Base-by-base conservation (phyloP, 2,329 filamentous ascomycete species). In the Periconia sp. region DNA sequence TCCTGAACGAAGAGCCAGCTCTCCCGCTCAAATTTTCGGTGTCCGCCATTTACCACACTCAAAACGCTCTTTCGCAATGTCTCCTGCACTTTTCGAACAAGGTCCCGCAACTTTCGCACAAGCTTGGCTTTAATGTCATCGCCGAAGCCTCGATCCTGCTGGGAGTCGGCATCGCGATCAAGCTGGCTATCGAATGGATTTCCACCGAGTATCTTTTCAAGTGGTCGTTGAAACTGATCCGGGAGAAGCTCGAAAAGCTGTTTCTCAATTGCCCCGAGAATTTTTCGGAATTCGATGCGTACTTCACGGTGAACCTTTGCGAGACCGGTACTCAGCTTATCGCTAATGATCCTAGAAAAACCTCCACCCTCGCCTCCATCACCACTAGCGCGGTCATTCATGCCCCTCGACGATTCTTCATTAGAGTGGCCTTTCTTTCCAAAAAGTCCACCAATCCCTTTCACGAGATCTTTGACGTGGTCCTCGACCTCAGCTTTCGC, bases 1-100 rank as follows among this genome's bases (percentile, higher is more conserved):
- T 52, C 48, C 37, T 69, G 66, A 31, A 69, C 66, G 18, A 69
- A 68, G 17, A 66, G 57, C 66, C 66, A 69, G 52, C 66, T 69
- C 42, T 68, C 57, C 10, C 56, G 63, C 55, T 69, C 66, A 35
- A 69, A 64, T 30, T 64, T 65, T 45, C 66, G 64, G 45, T 69
- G 66, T 5, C 66, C 66, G 13, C 66, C 66, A 35, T 69, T 69
- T 23, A 69, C 63, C 15, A 69, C 66, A 45, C 63, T 64, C 11
- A 69, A 40, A 40, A 69, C 65, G 31, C 65, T 68, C 47, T 64
- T 60, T 45, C 65, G 65, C 2, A 69, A 50, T n/a, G 64, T 66
- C 40, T 68, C 64, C 27, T 69, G 66, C 6, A 69, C 59, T 45
- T 66, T 69, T 23, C 58, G 58, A 6, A 69, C 59, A 13, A 69